These are phyloP conservation scores for Cyberlindnera misumaiensis DNA, from an alignment of 805 yeast species.

Conservation along the genomic window DNA sequence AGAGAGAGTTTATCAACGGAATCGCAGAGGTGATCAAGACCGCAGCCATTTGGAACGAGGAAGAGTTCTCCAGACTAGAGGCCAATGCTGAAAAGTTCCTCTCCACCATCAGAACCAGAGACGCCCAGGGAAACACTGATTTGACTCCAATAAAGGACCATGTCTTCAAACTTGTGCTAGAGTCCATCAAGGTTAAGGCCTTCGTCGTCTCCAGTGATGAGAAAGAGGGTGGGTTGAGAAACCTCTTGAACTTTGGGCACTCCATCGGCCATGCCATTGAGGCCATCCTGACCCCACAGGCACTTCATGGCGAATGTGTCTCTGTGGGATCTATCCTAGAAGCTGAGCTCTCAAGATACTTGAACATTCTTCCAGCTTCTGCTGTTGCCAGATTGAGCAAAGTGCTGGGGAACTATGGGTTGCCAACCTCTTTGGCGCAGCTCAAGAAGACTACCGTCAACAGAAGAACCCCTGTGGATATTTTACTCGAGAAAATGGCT, in stretches of 20 bases:
- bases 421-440: constrained; percentile 71
- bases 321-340: constrained; percentile 92
- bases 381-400: constrained; percentile 88
- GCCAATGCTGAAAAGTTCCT: constrained; percentile 63
- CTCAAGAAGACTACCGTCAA: constrained; percentile 59
- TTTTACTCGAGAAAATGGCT: constrained; percentile 76
- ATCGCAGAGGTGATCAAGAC: constrained; percentile 98
- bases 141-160: constrained; percentile 65
- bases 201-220: constrained; percentile 91
- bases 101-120: constrained; percentile 50
- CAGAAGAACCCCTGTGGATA: constrained; percentile 71
- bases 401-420: constrained; percentile 76
- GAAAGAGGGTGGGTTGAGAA: constrained; percentile 90
- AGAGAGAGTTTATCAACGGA: constrained; percentile 92
- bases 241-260: constrained; percentile 91
- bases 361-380: constrained; percentile 83
- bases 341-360: constrained; percentile 90
- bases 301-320: constrained; percentile 98
- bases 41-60: constrained; percentile 95
- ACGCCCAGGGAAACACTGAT: constrained; percentile 47
- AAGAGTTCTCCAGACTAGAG: constrained; percentile 82
- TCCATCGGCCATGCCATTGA: constrained; percentile 97
- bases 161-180: constrained; percentile 70
- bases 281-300: constrained; percentile 94
- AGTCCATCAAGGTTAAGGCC: constrained; percentile 86